These are phyloP conservation scores for Sungouiozyma ichnusensis DNA, from an alignment of 805 yeast genomes.

Conservation along the genomic window DNA sequence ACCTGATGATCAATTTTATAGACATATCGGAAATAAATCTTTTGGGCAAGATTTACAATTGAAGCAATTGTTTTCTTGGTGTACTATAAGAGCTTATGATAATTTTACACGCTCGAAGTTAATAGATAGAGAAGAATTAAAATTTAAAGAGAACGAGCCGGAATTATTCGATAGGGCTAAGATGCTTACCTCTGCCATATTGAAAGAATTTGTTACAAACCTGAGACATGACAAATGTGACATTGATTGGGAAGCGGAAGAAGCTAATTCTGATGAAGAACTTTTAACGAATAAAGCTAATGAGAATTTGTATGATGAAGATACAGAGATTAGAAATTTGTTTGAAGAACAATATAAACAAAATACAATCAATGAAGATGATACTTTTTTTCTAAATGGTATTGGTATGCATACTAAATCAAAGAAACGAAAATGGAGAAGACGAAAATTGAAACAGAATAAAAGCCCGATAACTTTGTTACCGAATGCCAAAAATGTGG, in stretches of 20 bases:
- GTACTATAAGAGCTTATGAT: conserved; percentile 19
- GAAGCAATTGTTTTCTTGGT: conserved; percentile 27
- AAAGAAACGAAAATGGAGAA: not conserved
- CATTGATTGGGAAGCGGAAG: conserved; percentile 23
- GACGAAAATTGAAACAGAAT: not conserved
- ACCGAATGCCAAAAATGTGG: conserved; percentile 26
- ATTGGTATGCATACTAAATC: conserved; percentile 2
- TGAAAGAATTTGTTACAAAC: conserved; percentile 26
- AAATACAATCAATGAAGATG: conserved; percentile 2
- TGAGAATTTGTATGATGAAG: conserved; percentile 10
- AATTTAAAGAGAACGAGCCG: not conserved
- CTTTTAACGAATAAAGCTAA: conserved; percentile 9
- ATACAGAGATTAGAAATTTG: not conserved
- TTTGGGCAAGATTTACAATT: conserved; percentile 22
- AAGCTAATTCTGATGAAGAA: conserved; percentile 5
- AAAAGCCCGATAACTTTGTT: conserved; percentile 3
- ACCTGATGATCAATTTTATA: conserved; percentile 24
- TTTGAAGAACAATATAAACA: not conserved
- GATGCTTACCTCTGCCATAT: conserved; percentile 15
- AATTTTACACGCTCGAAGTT: not conserved
- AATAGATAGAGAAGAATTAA: not conserved
- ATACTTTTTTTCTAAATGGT: conserved; percentile 5
- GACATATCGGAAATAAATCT: conserved; percentile 23
- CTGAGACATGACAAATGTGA: conserved; percentile 17
- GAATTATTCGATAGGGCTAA: conserved; percentile 8